Evolutionary conservation across 768 basidiomycete genomes (phyloP).

Genomic region (Kwoniella dendrophila): DNA sequence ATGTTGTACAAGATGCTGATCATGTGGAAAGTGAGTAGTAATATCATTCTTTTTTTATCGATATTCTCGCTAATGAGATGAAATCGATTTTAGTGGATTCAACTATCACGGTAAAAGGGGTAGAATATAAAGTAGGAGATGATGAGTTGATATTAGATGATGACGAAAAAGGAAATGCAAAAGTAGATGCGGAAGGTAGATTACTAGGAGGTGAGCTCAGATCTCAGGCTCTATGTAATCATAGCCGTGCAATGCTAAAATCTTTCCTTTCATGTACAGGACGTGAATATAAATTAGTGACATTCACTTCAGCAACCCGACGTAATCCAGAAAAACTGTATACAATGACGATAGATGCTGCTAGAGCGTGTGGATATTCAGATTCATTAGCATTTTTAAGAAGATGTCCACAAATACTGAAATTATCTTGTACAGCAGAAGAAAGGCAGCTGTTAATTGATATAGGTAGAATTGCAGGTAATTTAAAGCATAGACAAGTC

Average conservation of each 20-base stretch:
- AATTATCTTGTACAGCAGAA: conserved; percentile 80
- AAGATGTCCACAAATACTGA: conserved; percentile 83
- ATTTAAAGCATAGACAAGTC: conserved; percentile 85
- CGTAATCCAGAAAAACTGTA: conserved; percentile 76
- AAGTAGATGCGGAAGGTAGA: conserved; percentile 83
- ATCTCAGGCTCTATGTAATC: not conserved
- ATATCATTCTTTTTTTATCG: no score
- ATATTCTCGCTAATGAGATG: conserved; percentile 3
- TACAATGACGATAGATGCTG: conserved; percentile 97
- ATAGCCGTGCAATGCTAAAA: no score
- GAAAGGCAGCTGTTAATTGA: conserved; percentile 93
- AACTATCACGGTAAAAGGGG: conserved; percentile 63
- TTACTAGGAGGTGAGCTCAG: conserved; percentile 72
- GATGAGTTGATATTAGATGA: conserved; percentile 86
- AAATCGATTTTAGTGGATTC: conserved; percentile 20
- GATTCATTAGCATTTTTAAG: conserved; percentile 99
- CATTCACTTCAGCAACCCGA: conserved; percentile 82
- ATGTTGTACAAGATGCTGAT: conserved; percentile 24
- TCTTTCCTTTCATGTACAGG: conserved; percentile 59
- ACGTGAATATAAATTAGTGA: conserved; percentile 81
- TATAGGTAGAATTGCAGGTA: conserved; percentile 81
- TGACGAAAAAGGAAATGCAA: conserved; percentile 83
- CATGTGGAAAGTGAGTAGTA: conserved; percentile 19
- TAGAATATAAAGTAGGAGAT: conserved; percentile 75
- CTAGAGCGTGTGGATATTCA: conserved; percentile 90